Evolutionary conservation across 1,284 basidiomycete genomes (phyloP).

Genomic region (Mycosarcoma mackinlayi): DNA sequence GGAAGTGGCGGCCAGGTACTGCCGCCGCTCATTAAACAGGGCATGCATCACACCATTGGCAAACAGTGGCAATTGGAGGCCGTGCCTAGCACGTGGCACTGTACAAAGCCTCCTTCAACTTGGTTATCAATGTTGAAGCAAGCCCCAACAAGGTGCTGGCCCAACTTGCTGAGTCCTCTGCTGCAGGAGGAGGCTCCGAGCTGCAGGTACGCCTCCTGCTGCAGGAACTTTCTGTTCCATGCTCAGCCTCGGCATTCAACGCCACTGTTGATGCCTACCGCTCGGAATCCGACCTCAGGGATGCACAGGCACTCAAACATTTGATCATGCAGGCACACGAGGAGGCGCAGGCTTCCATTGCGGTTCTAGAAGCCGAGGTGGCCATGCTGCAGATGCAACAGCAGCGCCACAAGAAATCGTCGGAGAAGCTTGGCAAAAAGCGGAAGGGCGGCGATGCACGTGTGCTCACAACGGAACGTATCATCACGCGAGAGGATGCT

Average conservation of each 20-base stretch:
- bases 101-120: conserved; percentile 7
- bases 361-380: too few relatives aligned
- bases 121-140: background rate
- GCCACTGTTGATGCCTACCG: conserved; percentile 2
- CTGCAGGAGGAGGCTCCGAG: too few relatives aligned
- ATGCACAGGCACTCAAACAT: background rate
- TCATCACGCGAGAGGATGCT: conserved; percentile 15
- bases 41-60: conserved; percentile 5
- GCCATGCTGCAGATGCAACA: conserved; percentile 2
- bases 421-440: background rate
- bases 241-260: too few relatives aligned
- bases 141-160: conserved; percentile 5
- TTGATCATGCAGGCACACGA: too few relatives aligned
- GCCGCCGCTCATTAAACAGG: background rate
- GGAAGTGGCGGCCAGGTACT: too few relatives aligned
- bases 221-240: too few relatives aligned
- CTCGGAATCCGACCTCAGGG: background rate
- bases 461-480: background rate
- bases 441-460: background rate
- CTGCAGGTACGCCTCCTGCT: too few relatives aligned
- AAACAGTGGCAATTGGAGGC: conserved; percentile 11
- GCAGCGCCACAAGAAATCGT: background rate
- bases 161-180: background rate
- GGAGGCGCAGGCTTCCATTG: too few relatives aligned
- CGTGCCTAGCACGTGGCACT: too few relatives aligned